These are phyloP conservation scores for Canavalia ensiformis DNA, from an alignment of 306 rosid species.

Conservation along the genomic window DNA sequence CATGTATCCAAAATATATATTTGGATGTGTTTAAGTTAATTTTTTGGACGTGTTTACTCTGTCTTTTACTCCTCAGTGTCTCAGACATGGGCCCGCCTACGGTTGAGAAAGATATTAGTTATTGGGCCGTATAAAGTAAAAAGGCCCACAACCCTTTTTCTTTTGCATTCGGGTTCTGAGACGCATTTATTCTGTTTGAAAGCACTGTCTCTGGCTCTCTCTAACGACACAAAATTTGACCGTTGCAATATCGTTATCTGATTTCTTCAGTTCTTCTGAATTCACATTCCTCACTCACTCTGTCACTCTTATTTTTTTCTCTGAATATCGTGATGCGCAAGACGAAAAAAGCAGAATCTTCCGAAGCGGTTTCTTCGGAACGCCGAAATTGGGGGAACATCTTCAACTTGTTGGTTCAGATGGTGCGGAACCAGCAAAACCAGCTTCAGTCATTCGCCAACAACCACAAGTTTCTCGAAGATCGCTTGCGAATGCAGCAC, in stretches of 20 bases:
- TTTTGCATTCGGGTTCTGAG: neutral
- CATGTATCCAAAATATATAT: too few species aligned
- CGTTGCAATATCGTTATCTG: constrained; percentile 30
- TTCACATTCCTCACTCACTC: constrained; percentile 4
- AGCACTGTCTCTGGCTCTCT: neutral
- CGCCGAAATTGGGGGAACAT: constrained; percentile 69
- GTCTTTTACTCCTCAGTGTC: too few species aligned
- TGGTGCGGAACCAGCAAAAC: constrained; percentile 64
- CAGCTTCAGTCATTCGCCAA: constrained; percentile 69
- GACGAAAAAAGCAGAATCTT: constrained; percentile 16
- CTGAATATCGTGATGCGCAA: constrained; percentile 56
- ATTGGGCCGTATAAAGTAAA: neutral
- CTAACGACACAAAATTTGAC: constrained; percentile 31
- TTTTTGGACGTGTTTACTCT: too few species aligned
- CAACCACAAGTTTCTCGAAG: constrained; percentile 66
- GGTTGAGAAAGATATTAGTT: neutral
- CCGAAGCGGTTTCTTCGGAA: constrained; percentile 41
- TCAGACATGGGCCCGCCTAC: neutral
- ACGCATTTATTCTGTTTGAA: constrained; percentile 14
- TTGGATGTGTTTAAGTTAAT: too few species aligned
- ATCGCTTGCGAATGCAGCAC: constrained; percentile 64
- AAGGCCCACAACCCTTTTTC: neutral
- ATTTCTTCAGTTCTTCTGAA: constrained; percentile 43
- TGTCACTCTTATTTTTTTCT: neutral
- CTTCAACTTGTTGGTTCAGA: constrained; percentile 63